Percentiles rank a stretch among this genome's conserved stretches.
Conservation (phyloP, 1,139 yeast species). For the Citeromyces hawaiiensis region DNA sequence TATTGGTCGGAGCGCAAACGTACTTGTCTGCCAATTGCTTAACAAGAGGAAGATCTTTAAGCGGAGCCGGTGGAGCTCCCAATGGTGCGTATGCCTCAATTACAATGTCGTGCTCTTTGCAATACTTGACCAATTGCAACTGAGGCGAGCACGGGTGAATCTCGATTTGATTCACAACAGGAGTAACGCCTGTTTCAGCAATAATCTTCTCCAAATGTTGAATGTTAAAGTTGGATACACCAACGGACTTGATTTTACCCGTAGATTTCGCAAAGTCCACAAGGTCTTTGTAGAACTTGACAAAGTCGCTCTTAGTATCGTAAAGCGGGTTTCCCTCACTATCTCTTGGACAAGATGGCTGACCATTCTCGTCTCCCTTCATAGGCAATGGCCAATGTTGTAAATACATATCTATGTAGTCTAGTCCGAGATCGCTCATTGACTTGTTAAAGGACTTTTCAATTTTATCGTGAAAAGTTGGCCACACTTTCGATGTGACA, state of each 20-base stretch:
- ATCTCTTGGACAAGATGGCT: slow-evolving; percentile 29
- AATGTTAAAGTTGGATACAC: slow-evolving; percentile 64
- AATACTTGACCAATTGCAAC: slow-evolving; percentile 49
- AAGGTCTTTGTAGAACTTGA: slow-evolving; percentile 58
- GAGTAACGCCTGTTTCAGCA: slow-evolving; percentile 48
- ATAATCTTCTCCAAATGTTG: slow-evolving; percentile 36
- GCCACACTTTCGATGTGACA: slow-evolving; percentile 32
- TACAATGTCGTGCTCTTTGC: slow-evolving; percentile 46
- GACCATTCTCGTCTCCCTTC: slow-evolving; percentile 23
- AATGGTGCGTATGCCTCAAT: slow-evolving; percentile 81
- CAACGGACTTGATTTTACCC: slow-evolving; percentile 54
- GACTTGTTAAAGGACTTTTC: slow-evolving; percentile 47
- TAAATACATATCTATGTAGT: slow-evolving; percentile 72
- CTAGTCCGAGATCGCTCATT: slow-evolving; percentile 53
- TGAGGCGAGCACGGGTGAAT: slow-evolving; percentile 89
- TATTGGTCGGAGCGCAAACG: slow-evolving; percentile 26
- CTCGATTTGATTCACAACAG: slow-evolving; percentile 80
- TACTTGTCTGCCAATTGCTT: slow-evolving; percentile 29
- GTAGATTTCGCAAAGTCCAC: slow-evolving; percentile 42
- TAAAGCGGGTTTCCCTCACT: slow-evolving; percentile 27
- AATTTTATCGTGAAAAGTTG: slow-evolving; percentile 45
- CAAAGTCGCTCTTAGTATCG: slow-evolving; percentile 33
- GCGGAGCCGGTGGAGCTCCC: slow-evolving; percentile 60
- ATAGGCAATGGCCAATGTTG: slow-evolving; percentile 78
- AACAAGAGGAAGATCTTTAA: slow-evolving; percentile 28